Evolutionary conservation across 495 filamentous ascomycete genomes (phyloP), one percentile per base, ranked within the genome.

Genomic region (Parathielavia appendiculata): DNA sequence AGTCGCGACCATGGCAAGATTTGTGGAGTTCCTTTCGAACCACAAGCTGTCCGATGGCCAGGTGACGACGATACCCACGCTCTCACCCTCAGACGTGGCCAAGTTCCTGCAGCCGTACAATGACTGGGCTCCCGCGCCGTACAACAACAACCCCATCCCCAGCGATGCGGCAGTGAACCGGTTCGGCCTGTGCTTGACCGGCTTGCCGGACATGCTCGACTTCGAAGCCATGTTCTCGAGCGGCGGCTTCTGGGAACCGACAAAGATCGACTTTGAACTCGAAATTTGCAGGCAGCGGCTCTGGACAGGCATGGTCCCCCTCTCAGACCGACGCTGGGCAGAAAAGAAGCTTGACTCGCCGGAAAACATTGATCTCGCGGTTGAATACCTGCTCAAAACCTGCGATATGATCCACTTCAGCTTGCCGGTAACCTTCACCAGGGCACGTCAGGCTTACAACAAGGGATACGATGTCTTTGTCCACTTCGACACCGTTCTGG

Each of bases 71-170:
- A 13, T 61, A 1, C 59, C 59, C 46, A 41, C 48, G 20, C 54
- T 61, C 17, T 40, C 58, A 14, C 45, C 40, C 35, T 23, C 38
- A 9, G 59, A 61, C 17, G 2, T 53, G 4, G 7, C 30, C 47
- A 50, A 41, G 38, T 46, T 64, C 47, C 23, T 20, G n/a, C 40
- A n/a, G 19, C 51, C 58, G 12, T 61, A 58, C 58, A 58, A 45
- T 19, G 26, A 61, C 14, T 64, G 62, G 62, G 62, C 62, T 8
- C 62, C 62, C 5, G 26, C 58, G 32, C 62, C 62, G 14, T 64
- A 41, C 58, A 64, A 64, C 62, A 45, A 45, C 39, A 51, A 20
- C 57, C 9, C 9, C 17, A 51, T 60, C 5, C 36, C 35, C 38
- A 4, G 23, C 49, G 62, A 64, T 12, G 11, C 43, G 10, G 54